A percentile compares a stretch with the other conserved stretches of the same genome.
These are phyloP conservation scores for Kentomonas sorsogonicus DNA, from an alignment of 208 protist species.

Conservation along the genomic window DNA sequence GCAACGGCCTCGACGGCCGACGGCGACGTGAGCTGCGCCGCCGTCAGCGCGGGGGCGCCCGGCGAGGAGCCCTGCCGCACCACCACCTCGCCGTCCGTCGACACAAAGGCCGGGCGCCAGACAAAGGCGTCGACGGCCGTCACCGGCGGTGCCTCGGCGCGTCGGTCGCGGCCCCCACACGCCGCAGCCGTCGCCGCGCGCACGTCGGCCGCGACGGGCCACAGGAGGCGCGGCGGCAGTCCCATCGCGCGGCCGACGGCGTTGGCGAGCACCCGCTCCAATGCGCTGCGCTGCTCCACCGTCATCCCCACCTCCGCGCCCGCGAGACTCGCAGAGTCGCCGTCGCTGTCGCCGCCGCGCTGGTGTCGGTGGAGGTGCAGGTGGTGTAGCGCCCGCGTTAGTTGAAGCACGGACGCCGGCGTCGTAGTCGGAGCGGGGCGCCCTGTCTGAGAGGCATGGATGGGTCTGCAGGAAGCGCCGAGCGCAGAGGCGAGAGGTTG, in stretches of 20 bases:
- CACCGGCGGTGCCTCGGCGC: neutral
- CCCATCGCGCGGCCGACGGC: slow-evolving; percentile 20
- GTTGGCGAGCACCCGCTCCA: slow-evolving; percentile 32
- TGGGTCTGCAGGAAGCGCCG: too few relatives aligned
- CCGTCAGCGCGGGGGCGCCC: neutral
- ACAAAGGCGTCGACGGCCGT: slow-evolving; percentile 10
- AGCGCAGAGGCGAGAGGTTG: too few relatives aligned
- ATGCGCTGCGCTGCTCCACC: too few relatives aligned
- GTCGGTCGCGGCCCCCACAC: neutral
- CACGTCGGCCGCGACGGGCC: slow-evolving; percentile 8
- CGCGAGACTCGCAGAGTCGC: too few relatives aligned
- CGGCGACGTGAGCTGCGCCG: neutral
- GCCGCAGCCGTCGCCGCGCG: neutral
- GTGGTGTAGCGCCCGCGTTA: too few relatives aligned
- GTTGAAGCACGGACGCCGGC: too few relatives aligned
- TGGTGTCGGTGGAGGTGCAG: too few relatives aligned
- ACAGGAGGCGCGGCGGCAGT: slow-evolving; percentile 40
- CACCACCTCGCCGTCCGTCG: slow-evolving; percentile 7
- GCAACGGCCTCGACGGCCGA: too few relatives aligned
- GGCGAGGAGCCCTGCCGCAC: slow-evolving; percentile 1
- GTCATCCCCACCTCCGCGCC: too few relatives aligned
- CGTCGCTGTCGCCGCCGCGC: too few relatives aligned
- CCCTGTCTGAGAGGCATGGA: too few relatives aligned
- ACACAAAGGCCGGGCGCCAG: slow-evolving; percentile 22
- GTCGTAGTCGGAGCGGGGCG: too few relatives aligned